A percentile compares a stretch with the other conserved stretches of the same genome.
These are phyloP conservation scores for Lodderomyces oxycetoniae DNA, from an alignment of 1,139 yeast genomes.

Conservation along the genomic window DNA sequence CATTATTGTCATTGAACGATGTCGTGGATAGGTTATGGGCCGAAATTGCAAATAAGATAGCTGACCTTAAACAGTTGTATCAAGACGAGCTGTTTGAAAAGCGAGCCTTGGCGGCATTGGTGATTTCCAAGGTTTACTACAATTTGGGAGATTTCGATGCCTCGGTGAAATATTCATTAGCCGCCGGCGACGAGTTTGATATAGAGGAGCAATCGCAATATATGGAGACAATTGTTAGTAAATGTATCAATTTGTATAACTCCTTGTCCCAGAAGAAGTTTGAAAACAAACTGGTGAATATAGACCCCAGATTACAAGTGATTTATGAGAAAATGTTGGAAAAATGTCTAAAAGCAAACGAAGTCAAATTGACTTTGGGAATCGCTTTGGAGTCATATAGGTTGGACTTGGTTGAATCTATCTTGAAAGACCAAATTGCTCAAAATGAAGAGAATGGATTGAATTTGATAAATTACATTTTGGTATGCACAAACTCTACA, in stretches of 20 bases:
- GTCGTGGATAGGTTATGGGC: conserved; percentile 95
- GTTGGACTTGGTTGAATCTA: conserved; percentile 69
- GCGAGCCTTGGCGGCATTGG: conserved; percentile 81
- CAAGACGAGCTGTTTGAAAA: conserved; percentile 78
- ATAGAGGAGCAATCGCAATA: conserved; percentile 74
- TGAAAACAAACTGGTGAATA: conserved; percentile 32
- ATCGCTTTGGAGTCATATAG: conserved; percentile 86
- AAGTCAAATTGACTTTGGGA: conserved; percentile 80
- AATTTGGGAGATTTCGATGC: conserved; percentile 92
- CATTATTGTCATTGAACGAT: conserved; percentile 73
- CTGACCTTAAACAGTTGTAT: conserved; percentile 84
- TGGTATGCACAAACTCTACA: conserved; percentile 68
- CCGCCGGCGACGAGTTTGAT: conserved; percentile 78
- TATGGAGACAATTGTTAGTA: conserved; percentile 89
- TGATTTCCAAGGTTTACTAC: conserved; percentile 91
- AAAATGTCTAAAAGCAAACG: conserved; percentile 69
- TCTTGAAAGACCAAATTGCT: conserved; percentile 47
- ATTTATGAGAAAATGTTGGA: conserved; percentile 85
- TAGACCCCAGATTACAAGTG: conserved; percentile 59
- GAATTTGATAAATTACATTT: conserved; percentile 64
- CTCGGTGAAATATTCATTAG: conserved; percentile 82
- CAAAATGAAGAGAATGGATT: conserved; percentile 44
- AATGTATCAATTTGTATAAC: conserved; percentile 83
- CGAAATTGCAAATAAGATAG: conserved; percentile 86
- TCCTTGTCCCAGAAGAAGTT: conserved; percentile 55